Percentiles rank a stretch among this genome's conserved stretches.
Evolutionary conservation across 2,329 filamentous ascomycete species (phyloP).

Genomic region (Trichoderma simmonsii): DNA sequence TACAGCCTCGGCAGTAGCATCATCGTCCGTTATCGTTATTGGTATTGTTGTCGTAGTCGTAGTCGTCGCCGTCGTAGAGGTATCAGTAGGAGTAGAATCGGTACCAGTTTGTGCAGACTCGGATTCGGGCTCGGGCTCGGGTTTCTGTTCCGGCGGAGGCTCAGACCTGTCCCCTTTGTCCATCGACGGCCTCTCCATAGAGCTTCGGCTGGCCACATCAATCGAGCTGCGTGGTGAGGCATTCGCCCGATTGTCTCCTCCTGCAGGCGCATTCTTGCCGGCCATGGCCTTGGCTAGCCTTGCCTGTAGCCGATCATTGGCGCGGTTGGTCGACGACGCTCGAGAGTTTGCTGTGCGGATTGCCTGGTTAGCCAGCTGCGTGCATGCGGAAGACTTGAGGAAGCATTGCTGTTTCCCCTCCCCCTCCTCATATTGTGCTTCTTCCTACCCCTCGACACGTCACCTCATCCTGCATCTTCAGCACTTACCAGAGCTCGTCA

Average conservation of each 20-base stretch:
- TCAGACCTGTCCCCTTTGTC: slow-evolving; percentile 23
- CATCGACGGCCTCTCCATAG: slow-evolving; percentile 31
- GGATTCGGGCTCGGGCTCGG: slow-evolving; percentile 14
- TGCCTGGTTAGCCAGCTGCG: neutral
- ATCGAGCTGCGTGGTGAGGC: slow-evolving; percentile 37
- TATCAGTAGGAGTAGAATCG: neutral
- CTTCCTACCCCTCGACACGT: neutral
- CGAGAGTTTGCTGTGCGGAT: slow-evolving; percentile 47
- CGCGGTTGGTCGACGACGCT: slow-evolving; percentile 58
- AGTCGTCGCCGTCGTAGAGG: neutral
- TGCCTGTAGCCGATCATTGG: slow-evolving; percentile 74
- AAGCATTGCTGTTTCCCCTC: neutral
- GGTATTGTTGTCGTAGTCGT: neutral
- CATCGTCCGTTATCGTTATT: neutral
- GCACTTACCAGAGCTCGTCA: slow-evolving; percentile 19
- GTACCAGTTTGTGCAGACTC: neutral
- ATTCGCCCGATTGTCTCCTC: slow-evolving; percentile 44
- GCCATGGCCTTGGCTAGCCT: slow-evolving; percentile 83
- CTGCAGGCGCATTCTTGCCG: slow-evolving; percentile 51
- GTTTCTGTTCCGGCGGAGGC: slow-evolving; percentile 14
- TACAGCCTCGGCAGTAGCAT: neutral
- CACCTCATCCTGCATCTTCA: neutral
- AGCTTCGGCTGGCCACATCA: slow-evolving; percentile 32
- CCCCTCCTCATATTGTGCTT: neutral
- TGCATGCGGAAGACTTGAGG: neutral